Evolutionary conservation across 176 grass and related monocot genomes (phyloP).

Genomic region (Bromus sterilis): DNA sequence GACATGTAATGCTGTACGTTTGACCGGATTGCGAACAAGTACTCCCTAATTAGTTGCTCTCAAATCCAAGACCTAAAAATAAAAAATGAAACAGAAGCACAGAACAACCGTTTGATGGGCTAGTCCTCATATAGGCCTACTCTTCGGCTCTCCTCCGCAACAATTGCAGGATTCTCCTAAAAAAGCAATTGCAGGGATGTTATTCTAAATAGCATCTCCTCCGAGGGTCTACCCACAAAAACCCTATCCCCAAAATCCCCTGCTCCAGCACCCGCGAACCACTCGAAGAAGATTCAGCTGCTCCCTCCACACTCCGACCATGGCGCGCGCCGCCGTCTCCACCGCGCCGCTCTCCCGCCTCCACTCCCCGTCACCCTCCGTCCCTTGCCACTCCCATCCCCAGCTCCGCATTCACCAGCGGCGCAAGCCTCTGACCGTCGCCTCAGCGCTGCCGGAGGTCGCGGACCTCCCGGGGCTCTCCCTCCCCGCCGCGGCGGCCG

Average conservation of each 20-base stretch:
- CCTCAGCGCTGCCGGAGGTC: conserved; percentile 34
- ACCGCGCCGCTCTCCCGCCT: conserved; percentile 38
- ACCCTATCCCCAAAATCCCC: conserved; percentile 52
- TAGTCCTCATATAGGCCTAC: too few relatives aligned
- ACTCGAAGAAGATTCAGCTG: background rate
- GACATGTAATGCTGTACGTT: too few relatives aligned
- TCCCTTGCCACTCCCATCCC: background rate
- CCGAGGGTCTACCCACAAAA: conserved; percentile 24
- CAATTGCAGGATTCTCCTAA: too few relatives aligned
- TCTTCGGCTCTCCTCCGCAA: background rate
- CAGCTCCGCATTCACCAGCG: background rate
- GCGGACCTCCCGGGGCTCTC: conserved; percentile 37
- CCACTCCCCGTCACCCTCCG: background rate
- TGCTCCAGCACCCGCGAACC: background rate
- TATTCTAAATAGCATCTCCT: background rate
- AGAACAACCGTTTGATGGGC: too few relatives aligned
- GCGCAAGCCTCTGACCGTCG: background rate
- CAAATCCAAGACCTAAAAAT: too few relatives aligned
- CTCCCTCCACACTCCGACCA: conserved; percentile 17
- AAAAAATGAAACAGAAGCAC: too few relatives aligned
- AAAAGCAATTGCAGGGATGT: too few relatives aligned
- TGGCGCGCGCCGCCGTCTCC: conserved; percentile 61
- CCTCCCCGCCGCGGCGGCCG: conserved; percentile 40
- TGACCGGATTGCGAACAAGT: too few relatives aligned
- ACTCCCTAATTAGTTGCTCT: too few relatives aligned